Evolutionary conservation across 108 stramenopile genomes (phyloP), one percentile per base, ranked within the genome.

Genomic region (Phaeodactylum tricornutum): DNA sequence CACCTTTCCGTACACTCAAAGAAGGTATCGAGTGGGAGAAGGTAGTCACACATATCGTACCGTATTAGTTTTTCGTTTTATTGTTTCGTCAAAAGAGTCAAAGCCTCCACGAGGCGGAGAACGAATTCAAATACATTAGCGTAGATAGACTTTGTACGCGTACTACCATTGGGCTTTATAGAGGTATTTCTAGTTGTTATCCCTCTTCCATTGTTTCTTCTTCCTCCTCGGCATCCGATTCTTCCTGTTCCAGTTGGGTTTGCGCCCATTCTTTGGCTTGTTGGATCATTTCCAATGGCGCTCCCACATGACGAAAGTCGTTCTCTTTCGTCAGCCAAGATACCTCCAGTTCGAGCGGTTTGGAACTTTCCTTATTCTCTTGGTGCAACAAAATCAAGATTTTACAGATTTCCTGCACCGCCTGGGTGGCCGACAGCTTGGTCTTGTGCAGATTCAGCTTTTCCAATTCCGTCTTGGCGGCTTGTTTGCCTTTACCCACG

Each of bases 381-480:
- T 96, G 87, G 57, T 92, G 91, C 17, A 97, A 57, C 28, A 86
- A 56, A 56, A 93, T 79, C 34, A 99, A 66, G 51, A 98, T 97
- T 70, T 78, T 85, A 39, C 88, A 86, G 39, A 96, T 62, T 57
- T 96, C 82, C 72, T 89, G 85, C 59, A 99, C 85, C n/a, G 93
- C 99, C 15, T 55, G 41, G 35, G 32, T 21, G 3, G 22, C 14
- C 11, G 51, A 28, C 24, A 12, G 24, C 9, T 59, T 59, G 24
- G 35, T 50, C 50, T 73, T 89, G 53, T 81, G 75, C 40, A 94
- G 60, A 40, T 87, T 74, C 45, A 95, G 55, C 69, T 98, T 99
- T 65, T 99, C 97, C 75, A 99, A 70, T 68, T 99, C 99, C 27
- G 97, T 98, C 78, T 96, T 95, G 36, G 97, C 97, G 15, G 88